Percentiles rank a stretch among this genome's conserved stretches.
These are phyloP conservation scores for Trichaptum fuscoviolaceum DNA, from an alignment of 768 basidiomycete species.

Conservation along the genomic window DNA sequence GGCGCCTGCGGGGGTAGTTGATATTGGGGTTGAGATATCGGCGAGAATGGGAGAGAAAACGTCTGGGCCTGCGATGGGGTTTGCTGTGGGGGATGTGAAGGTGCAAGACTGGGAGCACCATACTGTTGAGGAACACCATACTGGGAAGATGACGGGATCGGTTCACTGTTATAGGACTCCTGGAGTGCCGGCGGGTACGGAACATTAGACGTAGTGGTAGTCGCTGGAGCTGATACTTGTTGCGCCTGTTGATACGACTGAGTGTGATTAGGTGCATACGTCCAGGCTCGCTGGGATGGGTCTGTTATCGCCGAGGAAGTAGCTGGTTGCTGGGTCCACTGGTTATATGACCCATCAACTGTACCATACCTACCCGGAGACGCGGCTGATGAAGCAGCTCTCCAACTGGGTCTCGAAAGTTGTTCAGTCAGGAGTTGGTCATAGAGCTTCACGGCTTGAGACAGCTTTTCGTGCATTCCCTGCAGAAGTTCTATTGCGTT, in stretches of 20 bases:
- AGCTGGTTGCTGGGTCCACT: constrained; percentile 21
- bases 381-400: constrained; percentile 25
- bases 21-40: background rate
- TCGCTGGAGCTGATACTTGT: constrained; percentile 19
- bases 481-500: constrained; percentile 62
- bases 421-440: constrained; percentile 85
- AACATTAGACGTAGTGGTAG: constrained; percentile 16
- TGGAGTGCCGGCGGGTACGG: background rate
- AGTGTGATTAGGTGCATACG: constrained; percentile 20
- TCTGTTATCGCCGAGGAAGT: constrained; percentile 10
- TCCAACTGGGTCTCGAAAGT: constrained; percentile 67
- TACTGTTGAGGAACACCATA: constrained; percentile 13
- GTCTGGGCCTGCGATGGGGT: constrained; percentile 23
- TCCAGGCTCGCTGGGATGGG: constrained; percentile 18
- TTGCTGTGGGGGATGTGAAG: constrained; percentile 21
- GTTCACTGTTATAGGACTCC: background rate
- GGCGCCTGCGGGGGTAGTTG: background rate
- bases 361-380: constrained; percentile 30
- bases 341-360: constrained; percentile 26
- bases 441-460: constrained; percentile 88
- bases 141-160: background rate
- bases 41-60: constrained; percentile 5
- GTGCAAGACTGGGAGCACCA: constrained; percentile 19
- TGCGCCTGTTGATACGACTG: constrained; percentile 26
- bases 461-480: constrained; percentile 94